Conservation (phyloP, 2,329 filamentous ascomycete species). For the Neophaeococcomyces aloes region DNA sequence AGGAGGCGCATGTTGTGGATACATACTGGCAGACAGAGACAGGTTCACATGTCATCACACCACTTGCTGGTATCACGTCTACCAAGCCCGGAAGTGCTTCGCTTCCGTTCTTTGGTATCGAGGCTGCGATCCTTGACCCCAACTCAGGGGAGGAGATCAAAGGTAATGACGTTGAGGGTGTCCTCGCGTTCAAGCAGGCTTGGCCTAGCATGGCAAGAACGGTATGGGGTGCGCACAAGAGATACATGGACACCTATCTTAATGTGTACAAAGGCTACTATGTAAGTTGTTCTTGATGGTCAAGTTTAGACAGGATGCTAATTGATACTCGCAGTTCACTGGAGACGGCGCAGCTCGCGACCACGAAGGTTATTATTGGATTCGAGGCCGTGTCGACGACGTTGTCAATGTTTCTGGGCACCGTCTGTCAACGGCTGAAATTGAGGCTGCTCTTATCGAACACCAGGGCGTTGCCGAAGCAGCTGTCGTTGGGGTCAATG, state of each 20-base stretch:
- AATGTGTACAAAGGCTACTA: slow-evolving; percentile 98
- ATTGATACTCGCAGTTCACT: slow-evolving; percentile 33
- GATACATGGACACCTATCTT: slow-evolving; percentile 97
- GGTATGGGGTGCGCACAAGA: slow-evolving; percentile 93
- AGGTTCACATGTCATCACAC: slow-evolving; percentile 89
- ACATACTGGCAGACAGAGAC: slow-evolving; percentile 99
- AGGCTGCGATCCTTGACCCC: slow-evolving; percentile 94
- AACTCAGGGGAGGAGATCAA: slow-evolving; percentile 86
- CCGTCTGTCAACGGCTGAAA: slow-evolving; percentile 91
- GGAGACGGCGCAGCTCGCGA: slow-evolving; percentile 86
- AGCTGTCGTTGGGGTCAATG: slow-evolving; percentile 82
- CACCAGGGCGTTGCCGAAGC: slow-evolving; percentile 84
- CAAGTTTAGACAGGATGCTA: slow-evolving; percentile 5
- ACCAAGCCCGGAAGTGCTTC: slow-evolving; percentile 96
- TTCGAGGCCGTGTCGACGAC: slow-evolving; percentile 93
- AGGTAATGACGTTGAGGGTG: slow-evolving; percentile 95
- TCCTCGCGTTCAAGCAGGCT: slow-evolving; percentile 90
- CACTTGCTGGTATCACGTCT: slow-evolving; percentile 81
- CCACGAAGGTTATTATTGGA: slow-evolving; percentile 99
- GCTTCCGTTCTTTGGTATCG: slow-evolving; percentile 94
- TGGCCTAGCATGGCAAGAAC: slow-evolving; percentile 99
- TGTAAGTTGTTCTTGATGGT: slow-evolving; percentile 46
- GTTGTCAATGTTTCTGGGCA: slow-evolving; percentile 98
- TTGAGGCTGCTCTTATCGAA: slow-evolving; percentile 92
- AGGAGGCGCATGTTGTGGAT: slow-evolving; percentile 86